Percentiles rank a stretch among this genome's conserved stretches.
Evolutionary conservation across 345 rosid genomes (phyloP).

Genomic region (Limnanthes douglasii): DNA sequence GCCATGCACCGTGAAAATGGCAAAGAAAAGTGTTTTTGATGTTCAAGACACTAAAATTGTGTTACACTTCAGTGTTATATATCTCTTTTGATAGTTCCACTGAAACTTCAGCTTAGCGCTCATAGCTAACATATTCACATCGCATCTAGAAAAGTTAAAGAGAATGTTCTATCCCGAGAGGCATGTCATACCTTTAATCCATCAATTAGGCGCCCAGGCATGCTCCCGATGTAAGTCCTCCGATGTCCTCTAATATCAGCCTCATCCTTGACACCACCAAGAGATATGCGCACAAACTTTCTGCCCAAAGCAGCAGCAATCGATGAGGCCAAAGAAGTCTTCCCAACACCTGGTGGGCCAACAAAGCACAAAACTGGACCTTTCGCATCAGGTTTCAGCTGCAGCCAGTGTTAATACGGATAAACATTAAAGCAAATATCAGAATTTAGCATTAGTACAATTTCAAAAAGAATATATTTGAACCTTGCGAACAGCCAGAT

Average conservation of each 20-base stretch:
- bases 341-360: slow-evolving; percentile 99
- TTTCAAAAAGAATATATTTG: slow-evolving; percentile 4
- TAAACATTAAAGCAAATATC: slow-evolving; percentile 8
- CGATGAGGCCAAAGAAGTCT: slow-evolving; percentile 94
- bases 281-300: slow-evolving; percentile 86
- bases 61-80: no score
- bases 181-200: slow-evolving; percentile 73
- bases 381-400: slow-evolving; percentile 99
- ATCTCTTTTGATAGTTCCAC: no score
- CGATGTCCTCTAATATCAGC: slow-evolving; percentile 98
- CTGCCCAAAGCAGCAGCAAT: slow-evolving; percentile 92
- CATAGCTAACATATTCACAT: no score
- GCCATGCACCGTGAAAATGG: no score
- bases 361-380: slow-evolving; percentile 97
- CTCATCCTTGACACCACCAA: slow-evolving; percentile 99
- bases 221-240: slow-evolving; percentile 96
- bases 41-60: no score
- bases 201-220: slow-evolving; percentile 99
- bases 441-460: slow-evolving; percentile 2
- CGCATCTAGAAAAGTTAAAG: no score
- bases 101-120: no score
- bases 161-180: no score
- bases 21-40: no score
- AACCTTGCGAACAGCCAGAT: slow-evolving; percentile 99
- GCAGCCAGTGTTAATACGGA: no score